Conservation (phyloP, 2,329 filamentous ascomycete species). For the Ophiocordyceps sinensis region DNA sequence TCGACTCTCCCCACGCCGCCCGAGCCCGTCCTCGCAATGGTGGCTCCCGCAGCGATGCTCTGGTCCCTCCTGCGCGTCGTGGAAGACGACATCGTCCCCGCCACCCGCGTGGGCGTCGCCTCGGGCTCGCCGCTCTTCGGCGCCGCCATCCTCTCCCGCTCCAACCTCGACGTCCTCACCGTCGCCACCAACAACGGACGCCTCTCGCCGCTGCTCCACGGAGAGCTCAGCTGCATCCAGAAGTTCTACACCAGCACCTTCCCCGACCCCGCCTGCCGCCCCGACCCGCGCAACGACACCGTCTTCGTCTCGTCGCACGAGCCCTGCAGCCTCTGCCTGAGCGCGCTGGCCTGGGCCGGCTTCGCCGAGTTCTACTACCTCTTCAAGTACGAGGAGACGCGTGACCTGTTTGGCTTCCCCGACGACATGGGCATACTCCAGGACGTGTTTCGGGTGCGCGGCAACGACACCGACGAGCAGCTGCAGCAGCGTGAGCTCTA, state of each 20-base stretch:
- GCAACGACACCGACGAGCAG: slow-evolving; percentile 22
- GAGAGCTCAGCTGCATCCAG: slow-evolving; percentile 47
- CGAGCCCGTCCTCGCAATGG: neutral
- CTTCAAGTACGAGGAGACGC: slow-evolving; percentile 44
- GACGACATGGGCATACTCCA: slow-evolving; percentile 43
- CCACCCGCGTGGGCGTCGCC: slow-evolving; percentile 32
- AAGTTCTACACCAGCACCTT: slow-evolving; percentile 32
- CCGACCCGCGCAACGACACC: slow-evolving; percentile 28
- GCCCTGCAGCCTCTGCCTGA: slow-evolving; percentile 42
- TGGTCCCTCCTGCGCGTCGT: slow-evolving; percentile 24
- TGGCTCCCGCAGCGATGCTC: neutral
- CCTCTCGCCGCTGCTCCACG: slow-evolving; percentile 39
- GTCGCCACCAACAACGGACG: slow-evolving; percentile 42
- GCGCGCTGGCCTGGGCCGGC: slow-evolving; percentile 42
- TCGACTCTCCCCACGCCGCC: too few species aligned
- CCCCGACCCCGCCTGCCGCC: slow-evolving; percentile 20
- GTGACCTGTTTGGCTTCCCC: slow-evolving; percentile 39
- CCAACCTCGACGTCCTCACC: slow-evolving; percentile 25
- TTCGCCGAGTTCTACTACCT: slow-evolving; percentile 43
- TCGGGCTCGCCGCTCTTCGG: slow-evolving; percentile 34
- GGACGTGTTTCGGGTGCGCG: slow-evolving; percentile 36
- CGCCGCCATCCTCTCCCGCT: slow-evolving; percentile 34
- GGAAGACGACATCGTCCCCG: slow-evolving; percentile 34
- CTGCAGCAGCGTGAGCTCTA: slow-evolving; percentile 29
- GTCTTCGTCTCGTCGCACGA: slow-evolving; percentile 45